Percentiles rank a stretch among this genome's conserved stretches.
These are phyloP conservation scores for Calocybe cyanea DNA, from an alignment of 768 basidiomycete genomes.

Conservation along the genomic window DNA sequence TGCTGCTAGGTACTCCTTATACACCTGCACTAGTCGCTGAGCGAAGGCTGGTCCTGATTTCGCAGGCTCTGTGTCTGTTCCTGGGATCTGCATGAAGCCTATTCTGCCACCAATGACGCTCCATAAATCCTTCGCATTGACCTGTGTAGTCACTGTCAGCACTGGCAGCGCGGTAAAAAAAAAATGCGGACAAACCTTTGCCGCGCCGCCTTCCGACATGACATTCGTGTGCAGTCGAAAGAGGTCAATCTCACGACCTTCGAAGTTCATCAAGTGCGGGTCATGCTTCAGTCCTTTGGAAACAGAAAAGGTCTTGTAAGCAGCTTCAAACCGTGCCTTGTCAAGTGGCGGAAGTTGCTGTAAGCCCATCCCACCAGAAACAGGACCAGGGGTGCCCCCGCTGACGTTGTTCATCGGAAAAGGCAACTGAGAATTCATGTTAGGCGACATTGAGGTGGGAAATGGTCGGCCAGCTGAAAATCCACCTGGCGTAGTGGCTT, in stretches of 20 bases:
- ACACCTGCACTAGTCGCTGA: slow-evolving; percentile 54
- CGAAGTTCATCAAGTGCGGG: slow-evolving; percentile 40
- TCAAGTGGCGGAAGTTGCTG: slow-evolving; percentile 31
- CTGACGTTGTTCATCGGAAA: slow-evolving; percentile 12
- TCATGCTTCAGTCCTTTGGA: slow-evolving; percentile 39
- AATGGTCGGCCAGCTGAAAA: slow-evolving; percentile 18
- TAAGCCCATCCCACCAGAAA: slow-evolving; percentile 4
- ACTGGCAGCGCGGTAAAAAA: slow-evolving; percentile 5
- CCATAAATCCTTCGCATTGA: slow-evolving; percentile 57
- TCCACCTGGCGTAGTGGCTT: slow-evolving; percentile 4
- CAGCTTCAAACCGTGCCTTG: slow-evolving; percentile 48
- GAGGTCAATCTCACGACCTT: slow-evolving; percentile 56
- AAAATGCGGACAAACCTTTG: slow-evolving; percentile 33
- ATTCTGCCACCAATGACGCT: slow-evolving; percentile 62
- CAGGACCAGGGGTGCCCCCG: slow-evolving; percentile 10
- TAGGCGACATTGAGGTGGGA: slow-evolving; percentile 30
- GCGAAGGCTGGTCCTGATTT: slow-evolving; percentile 62
- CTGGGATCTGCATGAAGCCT: slow-evolving; percentile 64
- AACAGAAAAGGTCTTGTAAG: slow-evolving; percentile 45
- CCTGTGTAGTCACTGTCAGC: slow-evolving; percentile 30
- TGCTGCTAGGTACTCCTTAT: slow-evolving; percentile 49
- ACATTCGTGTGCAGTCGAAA: slow-evolving; percentile 56
- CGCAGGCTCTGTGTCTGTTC: slow-evolving; percentile 53
- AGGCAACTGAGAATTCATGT: slow-evolving; percentile 24
- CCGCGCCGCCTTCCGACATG: slow-evolving; percentile 51